Conservation (phyloP, 495 filamentous ascomycete species). For the Lasiosphaeriaceae sp. region DNA sequence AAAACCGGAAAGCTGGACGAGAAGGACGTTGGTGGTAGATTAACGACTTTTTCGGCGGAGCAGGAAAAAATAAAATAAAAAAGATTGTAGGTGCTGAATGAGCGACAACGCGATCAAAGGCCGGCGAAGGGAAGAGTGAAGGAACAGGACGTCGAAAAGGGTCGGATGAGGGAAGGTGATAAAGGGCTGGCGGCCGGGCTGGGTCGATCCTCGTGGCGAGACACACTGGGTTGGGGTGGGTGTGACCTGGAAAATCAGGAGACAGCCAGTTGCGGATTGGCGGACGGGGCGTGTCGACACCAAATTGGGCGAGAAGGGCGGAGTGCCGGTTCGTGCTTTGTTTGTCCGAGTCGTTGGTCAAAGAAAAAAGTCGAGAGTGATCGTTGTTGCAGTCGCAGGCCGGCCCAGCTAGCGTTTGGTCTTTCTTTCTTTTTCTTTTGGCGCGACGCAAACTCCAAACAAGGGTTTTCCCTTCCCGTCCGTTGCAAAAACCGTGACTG, state of each 20-base stretch:
- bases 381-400: background rate
- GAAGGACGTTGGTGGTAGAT: conserved; percentile 9
- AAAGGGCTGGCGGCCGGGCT: background rate
- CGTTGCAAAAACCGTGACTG: background rate
- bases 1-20: conserved; percentile 5
- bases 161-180: conserved; percentile 6
- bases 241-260: background rate
- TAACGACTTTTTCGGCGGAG: conserved; percentile 19
- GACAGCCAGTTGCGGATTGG: background rate
- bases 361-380: conserved; percentile 1
- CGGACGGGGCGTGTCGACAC: background rate
- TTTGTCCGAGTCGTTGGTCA: background rate
- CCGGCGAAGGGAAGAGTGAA: conserved; percentile 17
- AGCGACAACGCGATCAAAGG: conserved; percentile 23
- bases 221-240: background rate
- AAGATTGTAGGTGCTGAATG: conserved; percentile 29
- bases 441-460: background rate
- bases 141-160: conserved; percentile 11
- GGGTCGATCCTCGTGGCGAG: conserved; percentile 12
- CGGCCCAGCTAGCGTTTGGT: background rate
- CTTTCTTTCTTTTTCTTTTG: background rate
- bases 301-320: background rate
- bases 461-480: background rate
- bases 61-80: conserved; percentile 8
- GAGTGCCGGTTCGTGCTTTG: conserved; percentile 7